A percentile compares a stretch with the other conserved stretches of the same genome.
Evolutionary conservation across 2,329 filamentous ascomycete species (phyloP).

Genomic region (Diaporthe longicolla): DNA sequence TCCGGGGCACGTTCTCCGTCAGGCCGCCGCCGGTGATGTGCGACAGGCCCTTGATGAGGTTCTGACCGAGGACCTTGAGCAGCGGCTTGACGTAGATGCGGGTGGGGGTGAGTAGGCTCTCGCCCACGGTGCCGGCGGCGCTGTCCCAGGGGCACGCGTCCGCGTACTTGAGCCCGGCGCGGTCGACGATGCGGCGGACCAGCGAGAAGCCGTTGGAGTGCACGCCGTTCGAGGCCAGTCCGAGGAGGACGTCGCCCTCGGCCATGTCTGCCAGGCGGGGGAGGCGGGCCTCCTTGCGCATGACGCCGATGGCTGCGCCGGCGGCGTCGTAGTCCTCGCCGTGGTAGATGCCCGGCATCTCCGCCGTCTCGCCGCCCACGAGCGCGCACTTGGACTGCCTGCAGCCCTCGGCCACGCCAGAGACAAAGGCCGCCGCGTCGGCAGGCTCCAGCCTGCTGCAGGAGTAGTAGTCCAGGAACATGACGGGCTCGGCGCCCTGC

Average conservation of each 20-base stretch:
- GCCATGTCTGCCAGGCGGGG: constrained; percentile 83
- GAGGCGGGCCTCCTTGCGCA: constrained; percentile 77
- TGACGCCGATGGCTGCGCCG: constrained; percentile 89
- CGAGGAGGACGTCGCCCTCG: constrained; percentile 87
- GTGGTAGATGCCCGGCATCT: constrained; percentile 97
- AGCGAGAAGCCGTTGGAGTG: constrained; percentile 99
- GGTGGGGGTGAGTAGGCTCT: constrained; percentile 88
- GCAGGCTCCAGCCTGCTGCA: constrained; percentile 88
- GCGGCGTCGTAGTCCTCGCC: constrained; percentile 93
- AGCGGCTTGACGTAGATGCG: constrained; percentile 92
- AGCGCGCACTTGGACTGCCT: constrained; percentile 87
- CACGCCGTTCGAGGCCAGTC: constrained; percentile 86
- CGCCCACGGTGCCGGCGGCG: constrained; percentile 69
- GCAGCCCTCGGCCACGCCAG: constrained; percentile 91
- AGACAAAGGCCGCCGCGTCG: constrained; percentile 86
- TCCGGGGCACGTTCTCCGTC: constrained; percentile 93
- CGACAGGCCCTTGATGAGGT: constrained; percentile 88
- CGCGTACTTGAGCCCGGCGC: constrained; percentile 78
- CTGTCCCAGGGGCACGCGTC: constrained; percentile 83
- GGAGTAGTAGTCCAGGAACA: constrained; percentile 98
- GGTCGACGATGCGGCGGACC: constrained; percentile 89
- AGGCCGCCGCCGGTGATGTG: constrained; percentile 98
- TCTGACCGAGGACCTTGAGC: constrained; percentile 72
- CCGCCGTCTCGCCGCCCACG: constrained; percentile 96
- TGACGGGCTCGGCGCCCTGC: constrained; percentile 92